phyloP scores from a whole-genome alignment of 78 protist species.

The Dictyostelium citrinum region DNA sequence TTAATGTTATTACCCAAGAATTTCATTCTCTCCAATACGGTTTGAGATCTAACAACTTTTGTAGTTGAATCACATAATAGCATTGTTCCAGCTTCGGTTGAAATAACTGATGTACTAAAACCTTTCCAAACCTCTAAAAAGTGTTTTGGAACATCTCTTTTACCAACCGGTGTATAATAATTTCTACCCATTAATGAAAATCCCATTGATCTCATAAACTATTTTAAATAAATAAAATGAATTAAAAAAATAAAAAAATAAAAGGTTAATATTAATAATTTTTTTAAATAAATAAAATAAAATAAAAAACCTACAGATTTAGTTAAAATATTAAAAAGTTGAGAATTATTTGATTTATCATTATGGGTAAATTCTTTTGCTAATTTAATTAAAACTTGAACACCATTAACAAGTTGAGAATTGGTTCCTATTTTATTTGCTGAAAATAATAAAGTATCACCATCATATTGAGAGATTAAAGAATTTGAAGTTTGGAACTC shows the following conservation, averaged over 20 bases:
- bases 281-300: no score
- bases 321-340: neutral
- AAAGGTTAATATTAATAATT: no score
- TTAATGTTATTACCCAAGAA: neutral
- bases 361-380: neutral
- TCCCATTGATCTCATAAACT: neutral
- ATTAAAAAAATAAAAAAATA: neutral
- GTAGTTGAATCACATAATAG: neutral
- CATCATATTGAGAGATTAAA: neutral
- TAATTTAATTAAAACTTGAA: neutral
- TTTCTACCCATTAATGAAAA: conserved; percentile 37
- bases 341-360: neutral
- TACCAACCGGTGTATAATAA: neutral
- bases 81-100: conserved; percentile 8
- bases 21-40: neutral
- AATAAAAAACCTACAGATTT: neutral
- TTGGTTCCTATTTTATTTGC: neutral
- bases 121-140: conserved; percentile 41
- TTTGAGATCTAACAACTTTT: neutral
- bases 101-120: neutral
- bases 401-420: neutral
- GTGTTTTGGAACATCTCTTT: neutral
- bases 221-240: neutral
- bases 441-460: neutral
- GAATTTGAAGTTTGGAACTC: neutral